A percentile compares a stretch with the other conserved stretches of the same genome.
Evolutionary conservation across 2,329 filamentous ascomycete genomes (phyloP).

Genomic region (Trichoderma sp.): DNA sequence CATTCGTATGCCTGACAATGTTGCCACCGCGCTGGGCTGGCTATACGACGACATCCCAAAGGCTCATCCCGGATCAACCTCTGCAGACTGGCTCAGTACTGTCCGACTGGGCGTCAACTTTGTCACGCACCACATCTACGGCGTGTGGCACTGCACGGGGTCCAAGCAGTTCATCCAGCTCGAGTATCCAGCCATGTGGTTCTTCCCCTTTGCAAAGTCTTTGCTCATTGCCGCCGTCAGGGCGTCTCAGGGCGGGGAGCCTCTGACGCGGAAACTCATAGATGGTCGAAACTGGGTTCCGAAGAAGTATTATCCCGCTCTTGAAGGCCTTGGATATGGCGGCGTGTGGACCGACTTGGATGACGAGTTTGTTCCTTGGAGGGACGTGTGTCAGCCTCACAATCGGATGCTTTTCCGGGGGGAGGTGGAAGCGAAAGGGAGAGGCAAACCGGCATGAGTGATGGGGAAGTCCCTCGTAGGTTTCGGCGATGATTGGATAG

Average conservation of each 20-base stretch:
- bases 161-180: constrained; percentile 39
- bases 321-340: constrained; percentile 31
- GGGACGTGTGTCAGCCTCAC: constrained; percentile 36
- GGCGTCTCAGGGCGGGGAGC: constrained; percentile 33
- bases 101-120: constrained; percentile 44
- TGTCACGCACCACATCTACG: constrained; percentile 43
- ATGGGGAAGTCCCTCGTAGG: background rate
- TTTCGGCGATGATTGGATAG: background rate
- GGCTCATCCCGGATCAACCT: constrained; percentile 34
- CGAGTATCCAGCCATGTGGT: constrained; percentile 45
- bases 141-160: constrained; percentile 46
- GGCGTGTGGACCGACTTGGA: constrained; percentile 34
- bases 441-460: background rate
- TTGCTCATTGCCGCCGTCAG: constrained; percentile 38
- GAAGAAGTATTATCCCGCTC: constrained; percentile 29
- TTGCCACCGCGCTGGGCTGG: constrained; percentile 37
- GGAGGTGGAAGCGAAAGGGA: constrained; percentile 25
- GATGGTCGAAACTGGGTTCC: constrained; percentile 40
- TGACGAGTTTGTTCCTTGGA: constrained; percentile 36
- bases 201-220: constrained; percentile 40
- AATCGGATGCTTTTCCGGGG: constrained; percentile 35
- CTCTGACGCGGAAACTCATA: constrained; percentile 37
- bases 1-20: constrained; percentile 40
- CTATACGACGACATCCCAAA: constrained; percentile 40
- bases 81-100: constrained; percentile 39